A percentile compares a stretch with the other conserved stretches of the same genome.
Evolutionary conservation across 768 basidiomycete genomes (phyloP).

Genomic region (Lactifluus rugatus): DNA sequence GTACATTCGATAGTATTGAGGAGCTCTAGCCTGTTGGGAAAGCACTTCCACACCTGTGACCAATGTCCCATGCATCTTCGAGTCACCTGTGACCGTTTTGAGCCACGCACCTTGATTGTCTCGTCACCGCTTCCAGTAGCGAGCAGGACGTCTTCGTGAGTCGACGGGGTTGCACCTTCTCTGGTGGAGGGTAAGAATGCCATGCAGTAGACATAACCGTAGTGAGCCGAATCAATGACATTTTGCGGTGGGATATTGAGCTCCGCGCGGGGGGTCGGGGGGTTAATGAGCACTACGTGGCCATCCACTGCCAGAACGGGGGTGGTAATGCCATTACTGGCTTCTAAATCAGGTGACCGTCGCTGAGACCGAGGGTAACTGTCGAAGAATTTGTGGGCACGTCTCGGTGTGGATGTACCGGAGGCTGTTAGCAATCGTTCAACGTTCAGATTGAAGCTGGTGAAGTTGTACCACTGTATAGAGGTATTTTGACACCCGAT

Average conservation of each 20-base stretch:
- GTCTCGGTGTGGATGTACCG: conserved; percentile 27
- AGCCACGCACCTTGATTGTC: conserved; percentile 58
- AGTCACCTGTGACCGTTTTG: too few species aligned
- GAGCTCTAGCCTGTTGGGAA: conserved; percentile 34
- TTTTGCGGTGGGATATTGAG: conserved; percentile 56
- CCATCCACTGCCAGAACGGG: conserved; percentile 23
- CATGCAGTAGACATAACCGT: conserved; percentile 90
- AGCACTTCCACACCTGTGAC: conserved; percentile 58
- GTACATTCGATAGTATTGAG: conserved; percentile 60
- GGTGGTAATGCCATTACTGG: conserved; percentile 40
- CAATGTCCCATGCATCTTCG: not conserved
- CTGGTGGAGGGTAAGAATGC: conserved; percentile 35
- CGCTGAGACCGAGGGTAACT: conserved; percentile 70
- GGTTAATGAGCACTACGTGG: conserved; percentile 21
- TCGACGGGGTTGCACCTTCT: conserved; percentile 30
- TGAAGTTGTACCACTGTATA: conserved; percentile 78
- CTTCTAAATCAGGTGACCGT: conserved; percentile 56
- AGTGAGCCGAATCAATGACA: conserved; percentile 84
- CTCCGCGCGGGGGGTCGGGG: conserved; percentile 28
- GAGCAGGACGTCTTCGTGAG: conserved; percentile 35
- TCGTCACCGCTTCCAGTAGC: conserved; percentile 90
- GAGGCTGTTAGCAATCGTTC: conserved; percentile 14
- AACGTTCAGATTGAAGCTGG: not conserved
- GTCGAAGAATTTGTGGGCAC: conserved; percentile 86
- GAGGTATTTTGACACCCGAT: conserved; percentile 92